Evolutionary conservation across 768 basidiomycete genomes (phyloP).

Genomic region (Suillus subluteus): DNA sequence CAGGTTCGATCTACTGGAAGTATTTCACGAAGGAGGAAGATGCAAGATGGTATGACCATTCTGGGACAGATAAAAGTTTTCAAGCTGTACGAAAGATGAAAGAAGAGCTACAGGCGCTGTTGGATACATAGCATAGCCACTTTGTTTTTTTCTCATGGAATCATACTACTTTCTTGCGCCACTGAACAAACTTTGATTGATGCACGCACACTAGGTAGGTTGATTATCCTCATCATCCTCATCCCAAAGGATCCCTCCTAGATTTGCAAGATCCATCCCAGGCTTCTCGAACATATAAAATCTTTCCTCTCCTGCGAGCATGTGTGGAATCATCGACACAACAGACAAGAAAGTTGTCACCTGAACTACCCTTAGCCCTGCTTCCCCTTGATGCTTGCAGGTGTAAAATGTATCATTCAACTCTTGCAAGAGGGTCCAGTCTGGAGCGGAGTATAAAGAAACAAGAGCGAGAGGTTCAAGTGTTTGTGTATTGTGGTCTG

Average conservation of each 20-base stretch:
- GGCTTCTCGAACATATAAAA: slow-evolving; percentile 15
- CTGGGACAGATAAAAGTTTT: neutral
- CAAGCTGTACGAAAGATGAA: neutral
- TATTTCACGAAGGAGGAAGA: neutral
- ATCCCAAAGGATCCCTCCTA: slow-evolving; percentile 7
- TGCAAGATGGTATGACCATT: neutral
- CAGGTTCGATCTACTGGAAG: neutral
- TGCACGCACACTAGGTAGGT: no score
- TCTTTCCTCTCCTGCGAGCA: neutral
- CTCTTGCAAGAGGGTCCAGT: slow-evolving; percentile 13
- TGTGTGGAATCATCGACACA: slow-evolving; percentile 13
- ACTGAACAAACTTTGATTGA: neutral
- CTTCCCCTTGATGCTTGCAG: slow-evolving; percentile 7
- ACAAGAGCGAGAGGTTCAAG: slow-evolving; percentile 24
- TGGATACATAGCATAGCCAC: neutral
- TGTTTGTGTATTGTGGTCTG: no score
- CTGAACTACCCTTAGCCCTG: neutral
- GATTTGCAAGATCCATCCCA: slow-evolving; percentile 8
- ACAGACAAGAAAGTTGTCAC: no score
- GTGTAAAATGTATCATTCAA: slow-evolving; percentile 7
- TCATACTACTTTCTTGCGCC: no score
- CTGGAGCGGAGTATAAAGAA: slow-evolving; percentile 25
- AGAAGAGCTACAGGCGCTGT: neutral
- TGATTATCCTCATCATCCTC: neutral
- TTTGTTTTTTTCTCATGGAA: no score